phyloP scores from a whole-genome alignment of 2,329 filamentous ascomycete genomes.

The Epichloe scottii region DNA sequence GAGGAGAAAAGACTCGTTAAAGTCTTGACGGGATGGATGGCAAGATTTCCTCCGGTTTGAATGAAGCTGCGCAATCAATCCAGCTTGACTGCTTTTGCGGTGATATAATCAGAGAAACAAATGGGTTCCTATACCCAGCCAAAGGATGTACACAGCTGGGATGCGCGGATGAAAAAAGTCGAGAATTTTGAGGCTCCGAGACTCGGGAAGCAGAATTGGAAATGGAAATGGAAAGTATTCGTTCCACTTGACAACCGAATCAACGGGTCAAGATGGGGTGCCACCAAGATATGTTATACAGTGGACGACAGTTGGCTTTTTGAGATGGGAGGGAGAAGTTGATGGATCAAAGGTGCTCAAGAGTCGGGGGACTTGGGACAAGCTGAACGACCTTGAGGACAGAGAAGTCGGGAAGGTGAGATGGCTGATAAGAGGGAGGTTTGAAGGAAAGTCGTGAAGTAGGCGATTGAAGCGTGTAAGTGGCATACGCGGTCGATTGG shows the following conservation, averaged over 20 bases:
- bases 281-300: not conserved
- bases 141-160: not conserved
- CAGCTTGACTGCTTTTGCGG: not conserved
- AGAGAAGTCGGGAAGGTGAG: conserved; percentile 1
- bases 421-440: conserved; percentile 2
- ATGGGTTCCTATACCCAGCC: conserved; percentile 1
- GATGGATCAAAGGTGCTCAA: not conserved
- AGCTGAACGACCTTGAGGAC: not conserved
- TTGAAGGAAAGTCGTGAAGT: conserved; percentile 28
- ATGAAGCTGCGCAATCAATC: conserved; percentile 9
- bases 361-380: too few species aligned
- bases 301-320: not conserved
- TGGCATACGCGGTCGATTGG: conserved; percentile 6
- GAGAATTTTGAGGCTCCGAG: not conserved
- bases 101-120: not conserved
- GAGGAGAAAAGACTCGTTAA: conserved; percentile 7
- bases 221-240: conserved; percentile 2
- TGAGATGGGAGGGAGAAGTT: not conserved
- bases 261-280: conserved; percentile 32
- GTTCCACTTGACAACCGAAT: conserved; percentile 31
- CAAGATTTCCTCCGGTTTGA: conserved; percentile 12
- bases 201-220: not conserved
- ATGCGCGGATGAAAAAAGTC: not conserved
- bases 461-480: conserved; percentile 13
- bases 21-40: conserved; percentile 11